Conservation (phyloP, 2,329 filamentous ascomycete species). For the Septoria petroselini region DNA sequence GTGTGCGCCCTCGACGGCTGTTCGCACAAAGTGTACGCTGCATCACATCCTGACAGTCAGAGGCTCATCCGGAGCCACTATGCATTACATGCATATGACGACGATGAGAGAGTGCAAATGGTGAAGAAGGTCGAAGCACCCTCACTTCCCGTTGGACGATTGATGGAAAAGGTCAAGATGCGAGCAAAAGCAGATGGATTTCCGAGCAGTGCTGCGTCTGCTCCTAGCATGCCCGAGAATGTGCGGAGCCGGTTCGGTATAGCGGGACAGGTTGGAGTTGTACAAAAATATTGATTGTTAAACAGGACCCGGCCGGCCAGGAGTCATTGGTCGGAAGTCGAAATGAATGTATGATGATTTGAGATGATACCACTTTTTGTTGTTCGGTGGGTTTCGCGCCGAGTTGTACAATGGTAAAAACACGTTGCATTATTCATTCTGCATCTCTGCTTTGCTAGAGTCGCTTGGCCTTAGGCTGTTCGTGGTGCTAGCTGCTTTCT, state of each 20-base stretch:
- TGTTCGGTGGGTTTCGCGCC: no score
- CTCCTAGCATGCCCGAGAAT: constrained; percentile 16
- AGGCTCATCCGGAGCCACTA: constrained; percentile 60
- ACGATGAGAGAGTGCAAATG: constrained; percentile 50
- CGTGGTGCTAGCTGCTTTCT: no score
- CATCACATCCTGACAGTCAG: constrained; percentile 56
- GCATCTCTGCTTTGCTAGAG: no score
- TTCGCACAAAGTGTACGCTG: constrained; percentile 60
- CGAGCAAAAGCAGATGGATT: constrained; percentile 29
- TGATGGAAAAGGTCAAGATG: constrained; percentile 47
- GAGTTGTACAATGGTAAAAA: no score
- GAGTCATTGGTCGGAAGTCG: no score
- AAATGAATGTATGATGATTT: no score
- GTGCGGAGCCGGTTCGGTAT: constrained; percentile 18
- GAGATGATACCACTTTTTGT: no score
- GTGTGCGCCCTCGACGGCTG: constrained; percentile 64
- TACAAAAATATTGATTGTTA: constrained; percentile 15
- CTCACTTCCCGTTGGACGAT: constrained; percentile 43
- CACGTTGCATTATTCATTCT: no score
- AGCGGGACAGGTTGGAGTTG: constrained; percentile 6
- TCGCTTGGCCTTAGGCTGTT: no score
- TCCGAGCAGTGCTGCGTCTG: constrained; percentile 17
- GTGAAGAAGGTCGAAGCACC: constrained; percentile 57
- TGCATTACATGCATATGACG: constrained; percentile 57
- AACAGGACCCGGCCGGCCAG: neutral